Base-by-base conservation (phyloP, 1,284 basidiomycete species). In the Mycosarcoma mackinlayi region DNA sequence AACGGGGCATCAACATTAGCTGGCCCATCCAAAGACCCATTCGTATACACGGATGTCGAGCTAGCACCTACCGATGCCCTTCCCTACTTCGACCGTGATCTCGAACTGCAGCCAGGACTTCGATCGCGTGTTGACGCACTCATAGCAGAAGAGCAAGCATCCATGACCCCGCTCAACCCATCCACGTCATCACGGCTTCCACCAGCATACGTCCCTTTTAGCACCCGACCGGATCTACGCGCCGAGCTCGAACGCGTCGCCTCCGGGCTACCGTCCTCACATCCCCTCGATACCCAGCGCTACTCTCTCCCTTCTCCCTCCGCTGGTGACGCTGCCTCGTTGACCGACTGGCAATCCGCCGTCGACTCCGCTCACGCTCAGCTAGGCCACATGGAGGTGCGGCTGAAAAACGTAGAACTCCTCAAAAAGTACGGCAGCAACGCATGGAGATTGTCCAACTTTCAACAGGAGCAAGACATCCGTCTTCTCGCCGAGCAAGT, bases 71-170 rank as follows among this genome's bases (percentile, higher is more conserved):
- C 70, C 4, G 94, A 96, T 84, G 92, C 93, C 21, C 86, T 96
- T 58, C 93, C 94, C 13, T 97, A 97, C 85, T 94, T 92, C 79
- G 94, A 98, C 85, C 91, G 92, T 80, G 93, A 97, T 78, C 86
- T 94, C 42, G 92, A 94, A 65, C 87, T 87, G 53, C 87, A 89
- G 62, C 90, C 92, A 3, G 84, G 88, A 57, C 85, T 91, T 61
- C 88, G 87, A 76, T 86, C 89, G 75, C 89, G 89, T 75, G 91
- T 93, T 13, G 89, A 90, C 59, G 86, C 86, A 62, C 89, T 91
- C 80, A 84, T 92, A 47, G 89, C 88, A 25, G 86, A 87, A 19
- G 88, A 92, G 80, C 86, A 87, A 40, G 88, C 88, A 74, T 86
- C 86, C 23, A 82, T 84, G 60, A 59, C 75, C 9, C 73, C 79